phyloP scores from a whole-genome alignment of 305 asterid genomes.

The Solanum hybrid region DNA sequence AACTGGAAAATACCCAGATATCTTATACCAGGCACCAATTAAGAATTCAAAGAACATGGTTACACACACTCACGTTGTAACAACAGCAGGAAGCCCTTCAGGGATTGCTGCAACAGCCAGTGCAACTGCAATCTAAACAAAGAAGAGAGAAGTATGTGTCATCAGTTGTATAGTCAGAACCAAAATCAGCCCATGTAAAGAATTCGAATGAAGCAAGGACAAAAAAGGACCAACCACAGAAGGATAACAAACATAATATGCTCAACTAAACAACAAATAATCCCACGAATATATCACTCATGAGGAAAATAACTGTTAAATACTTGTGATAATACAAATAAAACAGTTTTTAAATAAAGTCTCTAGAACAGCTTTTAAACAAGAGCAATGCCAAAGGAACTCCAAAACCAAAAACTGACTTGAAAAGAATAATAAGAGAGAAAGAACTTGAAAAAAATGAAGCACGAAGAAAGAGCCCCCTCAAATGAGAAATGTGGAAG shows the following conservation, averaged over 20 bases:
- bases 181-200: neutral
- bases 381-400: neutral
- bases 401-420: neutral
- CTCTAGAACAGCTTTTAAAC: neutral
- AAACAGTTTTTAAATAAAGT: neutral
- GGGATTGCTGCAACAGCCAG: slow-evolving; percentile 99
- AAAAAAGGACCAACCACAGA: neutral
- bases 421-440: neutral
- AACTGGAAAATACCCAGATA: neutral
- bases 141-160: neutral
- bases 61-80: slow-evolving; percentile 72
- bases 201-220: neutral
- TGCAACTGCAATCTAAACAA: slow-evolving; percentile 93
- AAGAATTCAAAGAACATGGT: slow-evolving; percentile 8
- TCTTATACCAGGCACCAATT: slow-evolving; percentile 3
- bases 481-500: neutral
- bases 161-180: neutral
- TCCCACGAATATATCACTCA: neutral
- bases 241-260: neutral
- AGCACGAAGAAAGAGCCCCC: neutral
- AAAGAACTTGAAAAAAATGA: neutral
- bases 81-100: slow-evolving; percentile 99
- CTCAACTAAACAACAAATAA: neutral
- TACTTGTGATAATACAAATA: neutral
- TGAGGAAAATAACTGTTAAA: neutral